Percentiles rank a stretch among this genome's conserved stretches.
phyloP scores from a whole-genome alignment of 2,329 filamentous ascomycete genomes.

The Arthrobotrys conoides region DNA sequence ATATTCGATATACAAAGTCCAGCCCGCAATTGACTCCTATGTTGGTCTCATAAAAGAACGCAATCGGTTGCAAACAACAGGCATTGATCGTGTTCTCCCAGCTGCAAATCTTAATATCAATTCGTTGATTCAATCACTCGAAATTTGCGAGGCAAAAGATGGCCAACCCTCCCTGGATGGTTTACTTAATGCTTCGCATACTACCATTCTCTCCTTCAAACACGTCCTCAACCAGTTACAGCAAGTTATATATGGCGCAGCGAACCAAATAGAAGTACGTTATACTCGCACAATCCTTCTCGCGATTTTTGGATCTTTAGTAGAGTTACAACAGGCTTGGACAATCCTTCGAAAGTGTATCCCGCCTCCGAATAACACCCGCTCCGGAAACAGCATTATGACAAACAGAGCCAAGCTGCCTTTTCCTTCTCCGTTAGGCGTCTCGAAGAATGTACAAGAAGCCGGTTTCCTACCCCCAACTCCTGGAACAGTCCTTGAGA shows the following conservation, averaged over 20 bases:
- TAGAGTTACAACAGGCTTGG: slow-evolving; percentile 64
- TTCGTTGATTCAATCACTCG: slow-evolving; percentile 63
- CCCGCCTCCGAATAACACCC: slow-evolving; percentile 34
- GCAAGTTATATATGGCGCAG: slow-evolving; percentile 58
- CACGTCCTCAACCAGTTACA: slow-evolving; percentile 63
- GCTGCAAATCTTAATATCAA: slow-evolving; percentile 63
- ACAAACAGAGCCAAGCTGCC: slow-evolving; percentile 36
- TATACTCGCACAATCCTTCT: slow-evolving; percentile 63
- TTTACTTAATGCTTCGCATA: slow-evolving; percentile 63
- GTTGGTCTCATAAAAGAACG: slow-evolving; percentile 62
- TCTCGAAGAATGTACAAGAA: slow-evolving; percentile 29
- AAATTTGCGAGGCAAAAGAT: slow-evolving; percentile 62
- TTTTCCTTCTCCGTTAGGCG: slow-evolving; percentile 40
- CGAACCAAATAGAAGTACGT: slow-evolving; percentile 61
- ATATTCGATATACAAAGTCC: slow-evolving; percentile 64
- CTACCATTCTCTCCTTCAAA: slow-evolving; percentile 63
- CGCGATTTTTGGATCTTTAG: slow-evolving; percentile 64
- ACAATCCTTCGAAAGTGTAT: slow-evolving; percentile 62
- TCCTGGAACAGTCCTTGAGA: slow-evolving; percentile 55
- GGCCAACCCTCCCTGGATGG: slow-evolving; percentile 62
- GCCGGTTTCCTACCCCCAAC: slow-evolving; percentile 57
- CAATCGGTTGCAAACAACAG: slow-evolving; percentile 61
- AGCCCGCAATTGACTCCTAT: slow-evolving; percentile 63
- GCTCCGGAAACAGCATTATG: slow-evolving; percentile 22
- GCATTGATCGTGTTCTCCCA: slow-evolving; percentile 63